Conservation (phyloP, 306 rosid genomes). For the Nissolia schottii region DNA sequence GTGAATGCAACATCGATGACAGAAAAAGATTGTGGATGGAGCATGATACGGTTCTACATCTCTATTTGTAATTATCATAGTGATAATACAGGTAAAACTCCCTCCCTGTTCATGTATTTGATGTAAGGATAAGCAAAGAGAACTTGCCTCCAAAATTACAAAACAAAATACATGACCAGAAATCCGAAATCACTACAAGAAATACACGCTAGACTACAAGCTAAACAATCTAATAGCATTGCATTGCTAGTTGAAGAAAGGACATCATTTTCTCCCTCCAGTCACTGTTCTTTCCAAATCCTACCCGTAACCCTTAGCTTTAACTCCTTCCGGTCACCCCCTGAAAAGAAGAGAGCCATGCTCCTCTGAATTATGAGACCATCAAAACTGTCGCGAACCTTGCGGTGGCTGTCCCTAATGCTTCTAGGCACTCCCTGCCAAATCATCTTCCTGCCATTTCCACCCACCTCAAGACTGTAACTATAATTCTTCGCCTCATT, state of each 20-base stretch:
- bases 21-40: not conserved
- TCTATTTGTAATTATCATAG: constrained; percentile 17
- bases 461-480: constrained; percentile 93
- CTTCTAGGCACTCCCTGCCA: constrained; percentile 95
- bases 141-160: constrained; percentile 54
- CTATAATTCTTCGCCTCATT: constrained; percentile 81
- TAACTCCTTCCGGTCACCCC: constrained; percentile 75
- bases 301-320: constrained; percentile 87
- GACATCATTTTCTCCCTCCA: not conserved
- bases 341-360: constrained; percentile 88
- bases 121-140: constrained; percentile 70
- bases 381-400: constrained; percentile 85
- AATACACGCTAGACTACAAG: constrained; percentile 34
- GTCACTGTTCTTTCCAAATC: constrained; percentile 85
- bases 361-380: constrained; percentile 87
- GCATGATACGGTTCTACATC: constrained; percentile 15
- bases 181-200: constrained; percentile 22
- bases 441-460: constrained; percentile 85
- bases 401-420: constrained; percentile 80
- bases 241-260: constrained; percentile 9
- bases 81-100: constrained; percentile 22
- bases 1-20: not conserved
- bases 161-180: constrained; percentile 43
- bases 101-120: constrained; percentile 42
- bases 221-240: constrained; percentile 18